Percentiles rank a stretch among this genome's conserved stretches.
Conservation (phyloP, 2,329 filamentous ascomycete species). For the Pseudocercospora musae region DNA sequence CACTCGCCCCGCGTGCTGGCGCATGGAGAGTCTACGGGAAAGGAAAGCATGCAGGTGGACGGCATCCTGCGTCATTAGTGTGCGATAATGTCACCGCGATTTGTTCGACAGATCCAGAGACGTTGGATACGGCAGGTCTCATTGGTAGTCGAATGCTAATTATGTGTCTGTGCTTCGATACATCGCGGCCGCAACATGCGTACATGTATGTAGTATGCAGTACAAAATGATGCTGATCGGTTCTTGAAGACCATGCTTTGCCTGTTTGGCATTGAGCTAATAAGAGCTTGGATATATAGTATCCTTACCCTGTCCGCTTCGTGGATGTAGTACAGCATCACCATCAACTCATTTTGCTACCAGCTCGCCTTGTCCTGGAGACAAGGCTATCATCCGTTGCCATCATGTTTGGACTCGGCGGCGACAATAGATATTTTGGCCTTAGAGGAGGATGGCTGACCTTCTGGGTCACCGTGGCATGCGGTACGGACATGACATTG, state of each 20-base stretch:
- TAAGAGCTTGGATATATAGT: background rate
- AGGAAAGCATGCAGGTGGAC: background rate
- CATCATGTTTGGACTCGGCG: slow-evolving; percentile 17
- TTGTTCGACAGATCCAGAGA: background rate
- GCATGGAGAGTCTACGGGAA: slow-evolving; percentile 12
- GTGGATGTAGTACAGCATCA: background rate
- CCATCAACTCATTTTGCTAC: background rate
- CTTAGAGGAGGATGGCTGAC: slow-evolving; percentile 55
- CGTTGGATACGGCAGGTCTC: background rate
- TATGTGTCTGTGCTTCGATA: background rate
- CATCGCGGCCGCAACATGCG: background rate
- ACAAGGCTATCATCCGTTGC: background rate
- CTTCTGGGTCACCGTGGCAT: slow-evolving; percentile 44
- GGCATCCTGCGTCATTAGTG: slow-evolving; percentile 9
- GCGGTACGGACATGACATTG: slow-evolving; percentile 44
- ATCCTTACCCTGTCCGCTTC: background rate
- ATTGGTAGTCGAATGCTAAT: background rate
- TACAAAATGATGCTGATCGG: background rate
- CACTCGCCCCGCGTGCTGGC: slow-evolving; percentile 8
- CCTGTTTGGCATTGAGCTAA: background rate
- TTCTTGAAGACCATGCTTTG: background rate
- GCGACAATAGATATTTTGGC: slow-evolving; percentile 49
- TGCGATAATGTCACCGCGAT: background rate
- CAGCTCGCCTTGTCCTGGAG: background rate
- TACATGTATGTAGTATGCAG: slow-evolving; percentile 2